Base-by-base conservation (phyloP, 2,329 filamentous ascomycete genomes). In the Pseudogymnoascus sp. region DNA sequence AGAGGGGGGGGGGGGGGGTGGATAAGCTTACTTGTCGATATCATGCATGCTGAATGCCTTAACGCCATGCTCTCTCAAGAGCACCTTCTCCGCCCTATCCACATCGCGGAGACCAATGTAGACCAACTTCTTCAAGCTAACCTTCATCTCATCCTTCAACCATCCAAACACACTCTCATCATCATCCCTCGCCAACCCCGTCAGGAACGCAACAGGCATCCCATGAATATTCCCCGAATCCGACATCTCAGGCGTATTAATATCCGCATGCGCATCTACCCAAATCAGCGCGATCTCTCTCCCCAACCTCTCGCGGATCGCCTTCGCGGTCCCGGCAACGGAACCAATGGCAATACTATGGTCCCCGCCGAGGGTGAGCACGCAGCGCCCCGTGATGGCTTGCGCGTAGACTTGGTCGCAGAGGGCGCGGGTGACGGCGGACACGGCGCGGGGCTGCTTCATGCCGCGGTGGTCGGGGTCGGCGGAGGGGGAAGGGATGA, bases 1-100 rank as follows among this genome's bases (percentile, higher is more conserved):
- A 12, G 5, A 11, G 25, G 12, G 60, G 38, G 10, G 14, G 5
- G 12, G 25, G 12, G 25, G 53, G 21, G 16, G 33, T 7, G 21
- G 16, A 31, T 7, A 23, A 60, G 73, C 82, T 70, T 79, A 91
- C 89, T 85, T 83, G 77, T 99, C 94, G 75, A 99, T 89, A 74
- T 99, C 94, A 74, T 96, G 94, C 94, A 99, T 99, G 78, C 89
- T 93, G 73, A 97, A 99, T 3, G 93, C 93, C 80, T 91, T 93
- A 80, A 99, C 94, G 44, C 89, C 88, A 72, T 97, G 81, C 68
- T 97, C 91, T 64, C 88, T 83, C 67, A 99, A 79, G 65, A 97
- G 90, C 78, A 86, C 84, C 87, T 97, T 97, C 86, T 99, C 94
- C 44, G 86, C 90, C n/a, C 84, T 77, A 74, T 99, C 94, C 31